A percentile compares a stretch with the other conserved stretches of the same genome.
These are phyloP conservation scores for Aspergillus carlsbadensis DNA, from an alignment of 495 filamentous ascomycete species.

Conservation along the genomic window DNA sequence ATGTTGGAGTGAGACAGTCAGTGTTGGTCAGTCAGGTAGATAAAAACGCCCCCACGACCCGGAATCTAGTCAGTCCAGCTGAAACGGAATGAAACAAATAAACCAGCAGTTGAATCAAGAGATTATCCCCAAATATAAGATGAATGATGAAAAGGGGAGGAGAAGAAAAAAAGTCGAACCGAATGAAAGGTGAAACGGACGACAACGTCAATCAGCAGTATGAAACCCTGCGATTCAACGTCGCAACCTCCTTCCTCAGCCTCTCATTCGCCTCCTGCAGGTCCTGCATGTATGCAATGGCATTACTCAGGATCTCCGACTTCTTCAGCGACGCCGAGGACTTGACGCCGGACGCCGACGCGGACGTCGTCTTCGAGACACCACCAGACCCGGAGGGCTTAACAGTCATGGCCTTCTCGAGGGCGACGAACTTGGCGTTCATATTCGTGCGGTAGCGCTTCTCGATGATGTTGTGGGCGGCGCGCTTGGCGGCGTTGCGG, in stretches of 20 bases:
- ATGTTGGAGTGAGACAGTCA: background rate
- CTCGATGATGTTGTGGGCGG: constrained; percentile 55
- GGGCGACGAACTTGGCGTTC: constrained; percentile 50
- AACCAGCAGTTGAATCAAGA: background rate
- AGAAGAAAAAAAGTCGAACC: background rate
- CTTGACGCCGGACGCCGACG: constrained; percentile 6
- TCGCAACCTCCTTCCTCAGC: constrained; percentile 37
- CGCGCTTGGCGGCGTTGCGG: constrained; percentile 47
- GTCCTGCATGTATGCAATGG: constrained; percentile 68
- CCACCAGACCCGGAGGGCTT: background rate
- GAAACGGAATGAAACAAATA: background rate
- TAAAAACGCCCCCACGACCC: background rate
- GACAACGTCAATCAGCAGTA: background rate
- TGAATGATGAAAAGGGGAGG: background rate
- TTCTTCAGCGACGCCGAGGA: constrained; percentile 43
- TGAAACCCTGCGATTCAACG: constrained; percentile 28
- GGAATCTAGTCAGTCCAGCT: background rate
- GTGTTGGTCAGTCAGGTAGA: background rate
- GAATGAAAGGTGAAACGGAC: background rate
- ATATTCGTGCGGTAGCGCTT: constrained; percentile 54
- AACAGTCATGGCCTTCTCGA: constrained; percentile 41
- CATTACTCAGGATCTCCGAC: constrained; percentile 62
- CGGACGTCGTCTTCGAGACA: constrained; percentile 20
- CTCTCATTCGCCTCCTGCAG: constrained; percentile 43
- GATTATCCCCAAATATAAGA: background rate